A percentile compares a stretch with the other conserved stretches of the same genome.
Conservation (phyloP, 345 rosid genomes). For the Pugionium dolabratum region DNA sequence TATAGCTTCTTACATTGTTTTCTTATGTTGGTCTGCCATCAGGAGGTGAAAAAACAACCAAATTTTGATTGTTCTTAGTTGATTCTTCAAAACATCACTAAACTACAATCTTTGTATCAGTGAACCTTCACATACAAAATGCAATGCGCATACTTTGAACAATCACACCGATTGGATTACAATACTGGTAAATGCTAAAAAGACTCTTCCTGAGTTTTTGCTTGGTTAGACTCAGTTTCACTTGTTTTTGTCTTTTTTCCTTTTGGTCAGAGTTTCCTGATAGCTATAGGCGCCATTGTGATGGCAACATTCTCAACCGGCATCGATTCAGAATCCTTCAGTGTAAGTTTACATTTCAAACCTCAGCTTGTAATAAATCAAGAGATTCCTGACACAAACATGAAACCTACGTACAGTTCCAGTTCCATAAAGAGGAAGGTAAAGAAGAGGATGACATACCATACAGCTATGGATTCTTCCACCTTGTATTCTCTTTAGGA, state of each 20-base stretch:
- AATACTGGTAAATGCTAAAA: slow-evolving; percentile 55
- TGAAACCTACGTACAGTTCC: slow-evolving; percentile 20
- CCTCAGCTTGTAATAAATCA: neutral
- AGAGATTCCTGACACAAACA: neutral
- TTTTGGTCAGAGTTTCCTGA: slow-evolving; percentile 63
- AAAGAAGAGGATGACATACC: slow-evolving; percentile 63
- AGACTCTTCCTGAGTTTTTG: slow-evolving; percentile 7
- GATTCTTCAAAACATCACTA: slow-evolving; percentile 16
- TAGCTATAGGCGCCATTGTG: slow-evolving; percentile 78
- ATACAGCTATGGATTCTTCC: slow-evolving; percentile 76
- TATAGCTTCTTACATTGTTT: slow-evolving; percentile 86
- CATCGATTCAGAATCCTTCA: slow-evolving; percentile 81
- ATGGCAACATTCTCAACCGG: slow-evolving; percentile 93
- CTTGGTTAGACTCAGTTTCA: neutral
- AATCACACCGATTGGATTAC: slow-evolving; percentile 65
- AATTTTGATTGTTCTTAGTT: slow-evolving; percentile 4
- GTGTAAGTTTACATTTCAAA: slow-evolving; percentile 42
- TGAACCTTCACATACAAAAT: slow-evolving; percentile 63
- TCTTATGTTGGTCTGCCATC: slow-evolving; percentile 93
- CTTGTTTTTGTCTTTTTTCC: neutral
- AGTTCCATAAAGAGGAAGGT: slow-evolving; percentile 66
- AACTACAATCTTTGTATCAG: slow-evolving; percentile 46
- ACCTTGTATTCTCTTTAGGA: slow-evolving; percentile 79
- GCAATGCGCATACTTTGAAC: slow-evolving; percentile 50
- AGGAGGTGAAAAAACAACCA: slow-evolving; percentile 60